phyloP scores from a whole-genome alignment of 2,329 filamentous ascomycete genomes.

The Ophidiomyces ophidiicola region DNA sequence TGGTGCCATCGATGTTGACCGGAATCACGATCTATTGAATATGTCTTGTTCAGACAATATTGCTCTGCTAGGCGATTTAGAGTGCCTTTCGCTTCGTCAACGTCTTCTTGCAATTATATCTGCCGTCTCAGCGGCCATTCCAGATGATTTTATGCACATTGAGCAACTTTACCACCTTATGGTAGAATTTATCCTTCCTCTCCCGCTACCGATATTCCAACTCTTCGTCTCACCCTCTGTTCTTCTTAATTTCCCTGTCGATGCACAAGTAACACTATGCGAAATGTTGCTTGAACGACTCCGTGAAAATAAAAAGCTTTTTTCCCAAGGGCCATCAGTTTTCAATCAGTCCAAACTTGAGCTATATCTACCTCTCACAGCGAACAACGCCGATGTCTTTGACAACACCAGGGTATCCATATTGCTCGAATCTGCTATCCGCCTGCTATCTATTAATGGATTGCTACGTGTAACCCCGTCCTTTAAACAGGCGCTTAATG shows the following conservation, averaged over 20 bases:
- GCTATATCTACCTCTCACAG: constrained; percentile 50
- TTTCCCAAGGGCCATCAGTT: constrained; percentile 30
- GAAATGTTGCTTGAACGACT: constrained; percentile 43
- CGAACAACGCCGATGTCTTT: constrained; percentile 46
- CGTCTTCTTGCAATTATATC: constrained; percentile 35
- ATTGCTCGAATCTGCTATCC: constrained; percentile 52
- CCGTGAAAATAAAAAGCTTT: constrained; percentile 33
- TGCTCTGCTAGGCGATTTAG: constrained; percentile 27
- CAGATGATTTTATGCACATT: constrained; percentile 26
- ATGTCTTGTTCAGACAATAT: constrained; percentile 18
- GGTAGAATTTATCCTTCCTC: constrained; percentile 36
- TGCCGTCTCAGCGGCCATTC: constrained; percentile 26
- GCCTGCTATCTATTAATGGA: constrained; percentile 36
- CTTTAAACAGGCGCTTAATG: constrained; percentile 38
- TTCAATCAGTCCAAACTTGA: constrained; percentile 42
- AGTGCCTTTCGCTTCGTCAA: constrained; percentile 34
- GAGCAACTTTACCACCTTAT: constrained; percentile 34
- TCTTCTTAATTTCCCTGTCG: constrained; percentile 29
- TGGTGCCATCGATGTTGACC: constrained; percentile 7
- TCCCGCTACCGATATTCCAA: constrained; percentile 37
- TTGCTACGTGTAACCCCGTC: constrained; percentile 24
- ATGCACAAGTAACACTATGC: constrained; percentile 40
- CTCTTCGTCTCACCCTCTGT: constrained; percentile 35
- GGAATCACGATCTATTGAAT: constrained; percentile 12
- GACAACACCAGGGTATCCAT: constrained; percentile 65